Percentiles rank a stretch among this genome's conserved stretches.
Conservation (phyloP, 140 eudicot genomes). For the Bidens hawaiensis region DNA sequence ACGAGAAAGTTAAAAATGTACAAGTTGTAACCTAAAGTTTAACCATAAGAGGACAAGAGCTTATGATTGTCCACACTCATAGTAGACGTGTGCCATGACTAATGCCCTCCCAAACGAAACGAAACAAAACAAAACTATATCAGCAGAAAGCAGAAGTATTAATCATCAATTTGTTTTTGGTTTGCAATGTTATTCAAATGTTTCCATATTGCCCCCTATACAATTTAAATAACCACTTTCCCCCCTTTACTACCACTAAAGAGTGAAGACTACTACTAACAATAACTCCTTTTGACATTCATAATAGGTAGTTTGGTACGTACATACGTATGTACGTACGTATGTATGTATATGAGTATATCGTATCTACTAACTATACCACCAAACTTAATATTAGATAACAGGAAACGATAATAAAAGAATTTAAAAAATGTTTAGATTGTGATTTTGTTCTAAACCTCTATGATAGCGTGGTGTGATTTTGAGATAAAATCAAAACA, state of each 20-base stretch:
- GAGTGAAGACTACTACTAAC: not conserved
- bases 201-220: not conserved
- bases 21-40: not conserved
- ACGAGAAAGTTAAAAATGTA: not conserved
- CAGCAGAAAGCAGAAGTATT: not conserved
- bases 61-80: slow-evolving; percentile 10
- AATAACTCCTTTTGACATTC: no score
- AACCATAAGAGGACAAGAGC: not conserved
- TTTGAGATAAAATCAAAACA: no score
- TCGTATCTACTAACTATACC: no score
- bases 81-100: slow-evolving; percentile 38
- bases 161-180: not conserved
- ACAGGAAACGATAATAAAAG: no score
- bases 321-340: no score
- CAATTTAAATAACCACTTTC: not conserved
- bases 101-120: slow-evolving; percentile 17
- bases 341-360: no score
- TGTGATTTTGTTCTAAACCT: no score
- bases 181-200: not conserved
- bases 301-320: no score
- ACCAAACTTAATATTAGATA: no score
- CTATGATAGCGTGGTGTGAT: no score
- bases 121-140: slow-evolving; percentile 18
- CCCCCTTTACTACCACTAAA: not conserved
- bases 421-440: no score